Conservation (phyloP, 2,329 filamentous ascomycete genomes). For the Stachybotrys elegans region DNA sequence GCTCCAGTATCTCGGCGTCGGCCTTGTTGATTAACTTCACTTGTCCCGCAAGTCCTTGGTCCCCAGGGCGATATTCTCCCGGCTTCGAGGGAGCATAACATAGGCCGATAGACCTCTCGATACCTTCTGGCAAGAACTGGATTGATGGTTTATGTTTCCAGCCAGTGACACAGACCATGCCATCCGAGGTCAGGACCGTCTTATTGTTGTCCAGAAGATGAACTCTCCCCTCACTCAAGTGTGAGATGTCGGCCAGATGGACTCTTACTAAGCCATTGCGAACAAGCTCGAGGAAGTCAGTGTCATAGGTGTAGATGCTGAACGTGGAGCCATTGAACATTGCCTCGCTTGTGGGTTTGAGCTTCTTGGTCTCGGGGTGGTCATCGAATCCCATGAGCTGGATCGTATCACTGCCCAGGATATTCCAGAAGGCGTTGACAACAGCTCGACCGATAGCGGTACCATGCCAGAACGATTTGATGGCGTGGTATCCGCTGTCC, state of each 20-base stretch:
- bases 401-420: slow-evolving; percentile 51
- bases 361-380: slow-evolving; percentile 46
- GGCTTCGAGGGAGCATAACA: neutral
- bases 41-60: neutral
- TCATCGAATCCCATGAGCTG: slow-evolving; percentile 47
- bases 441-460: slow-evolving; percentile 52
- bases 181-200: neutral
- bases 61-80: neutral
- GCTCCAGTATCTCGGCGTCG: slow-evolving; percentile 45
- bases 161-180: slow-evolving; percentile 46
- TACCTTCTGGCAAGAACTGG: slow-evolving; percentile 29
- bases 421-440: slow-evolving; percentile 42
- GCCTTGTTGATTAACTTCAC: slow-evolving; percentile 16
- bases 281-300: slow-evolving; percentile 48
- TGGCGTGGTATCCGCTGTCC: slow-evolving; percentile 52
- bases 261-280: slow-evolving; percentile 50
- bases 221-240: slow-evolving; percentile 34
- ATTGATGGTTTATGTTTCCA: slow-evolving; percentile 49
- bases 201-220: slow-evolving; percentile 1
- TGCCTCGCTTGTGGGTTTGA: slow-evolving; percentile 44
- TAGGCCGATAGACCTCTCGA: slow-evolving; percentile 8
- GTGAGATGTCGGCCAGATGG: slow-evolving; percentile 42
- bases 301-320: slow-evolving; percentile 56
- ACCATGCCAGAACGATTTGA: slow-evolving; percentile 51
- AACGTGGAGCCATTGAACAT: slow-evolving; percentile 44